phyloP scores from a whole-genome alignment of 2,329 filamentous ascomycete genomes.

The Trichoderma hamatum region DNA sequence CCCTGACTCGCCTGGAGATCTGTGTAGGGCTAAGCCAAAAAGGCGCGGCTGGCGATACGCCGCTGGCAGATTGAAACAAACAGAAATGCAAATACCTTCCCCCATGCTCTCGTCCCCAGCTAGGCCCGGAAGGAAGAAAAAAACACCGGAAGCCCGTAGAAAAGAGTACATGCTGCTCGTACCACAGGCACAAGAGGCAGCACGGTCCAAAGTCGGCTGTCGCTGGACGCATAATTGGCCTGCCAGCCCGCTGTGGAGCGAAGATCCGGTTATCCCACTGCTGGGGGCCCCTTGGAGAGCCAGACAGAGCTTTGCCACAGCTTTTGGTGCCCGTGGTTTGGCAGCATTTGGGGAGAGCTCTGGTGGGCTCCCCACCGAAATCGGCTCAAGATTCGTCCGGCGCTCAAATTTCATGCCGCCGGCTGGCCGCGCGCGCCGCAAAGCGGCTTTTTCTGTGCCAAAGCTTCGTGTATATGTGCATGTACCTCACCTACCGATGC shows the following conservation, averaged over 20 bases:
- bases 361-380: background rate
- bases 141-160: background rate
- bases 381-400: conserved; percentile 24
- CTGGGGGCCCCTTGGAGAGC: background rate
- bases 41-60: background rate
- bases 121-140: background rate
- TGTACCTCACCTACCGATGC: background rate
- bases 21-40: conserved; percentile 6
- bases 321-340: background rate
- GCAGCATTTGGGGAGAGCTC: background rate
- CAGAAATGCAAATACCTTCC: background rate
- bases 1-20: conserved; percentile 4
- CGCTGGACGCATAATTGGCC: conserved; percentile 8
- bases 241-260: conserved; percentile 8
- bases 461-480: background rate
- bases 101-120: background rate
- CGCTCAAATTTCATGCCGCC: conserved; percentile 23
- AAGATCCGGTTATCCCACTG: conserved; percentile 9
- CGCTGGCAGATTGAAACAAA: background rate
- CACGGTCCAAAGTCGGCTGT: conserved; percentile 1
- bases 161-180: background rate
- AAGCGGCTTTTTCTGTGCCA: background rate
- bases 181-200: too few relatives aligned
- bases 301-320: background rate
- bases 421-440: conserved; percentile 16